Conservation (phyloP, 2,329 filamentous ascomycete genomes). For the Colletotrichum graminicola region DNA sequence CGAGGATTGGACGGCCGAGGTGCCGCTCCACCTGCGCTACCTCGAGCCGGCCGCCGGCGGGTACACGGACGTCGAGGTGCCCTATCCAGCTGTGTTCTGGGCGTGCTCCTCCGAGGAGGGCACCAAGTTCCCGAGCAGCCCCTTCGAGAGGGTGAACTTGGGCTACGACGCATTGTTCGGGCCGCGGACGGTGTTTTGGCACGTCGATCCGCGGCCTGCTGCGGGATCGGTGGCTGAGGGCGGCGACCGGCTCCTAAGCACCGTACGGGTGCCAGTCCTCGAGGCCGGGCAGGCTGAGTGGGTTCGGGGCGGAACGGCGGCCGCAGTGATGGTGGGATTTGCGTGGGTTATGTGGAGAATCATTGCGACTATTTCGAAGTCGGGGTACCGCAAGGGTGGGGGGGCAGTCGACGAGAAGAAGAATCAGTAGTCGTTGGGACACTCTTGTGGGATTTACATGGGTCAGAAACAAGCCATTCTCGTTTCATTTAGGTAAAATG, state of each 20-base stretch:
- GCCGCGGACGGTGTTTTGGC: conserved; percentile 84
- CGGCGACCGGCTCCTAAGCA: conserved; percentile 61
- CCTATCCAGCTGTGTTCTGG: conserved; percentile 92
- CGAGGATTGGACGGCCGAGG: conserved; percentile 71
- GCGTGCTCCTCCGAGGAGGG: conserved; percentile 79
- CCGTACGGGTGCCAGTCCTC: conserved; percentile 74
- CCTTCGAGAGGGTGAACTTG: conserved; percentile 87
- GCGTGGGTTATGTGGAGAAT: conserved; percentile 77
- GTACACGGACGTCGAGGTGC: conserved; percentile 68
- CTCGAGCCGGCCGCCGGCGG: conserved; percentile 72
- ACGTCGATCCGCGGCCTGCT: conserved; percentile 68
- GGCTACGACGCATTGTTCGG: conserved; percentile 88
- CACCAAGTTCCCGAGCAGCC: conserved; percentile 78
- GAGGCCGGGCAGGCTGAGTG: conserved; percentile 63
- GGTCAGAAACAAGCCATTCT: neutral
- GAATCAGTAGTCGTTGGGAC: conserved; percentile 22
- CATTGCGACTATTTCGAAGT: conserved; percentile 51
- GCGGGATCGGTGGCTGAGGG: conserved; percentile 39
- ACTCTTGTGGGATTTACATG: too few relatives aligned
- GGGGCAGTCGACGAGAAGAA: conserved; percentile 33
- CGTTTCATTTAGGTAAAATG: conserved; percentile 4
- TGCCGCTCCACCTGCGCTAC: conserved; percentile 91
- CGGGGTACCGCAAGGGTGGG: conserved; percentile 48
- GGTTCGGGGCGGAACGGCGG: conserved; percentile 68
- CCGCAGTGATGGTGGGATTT: conserved; percentile 73